These are phyloP conservation scores for Plantago lanceolata DNA, from an alignment of 305 asterid genomes.

Conservation along the genomic window DNA sequence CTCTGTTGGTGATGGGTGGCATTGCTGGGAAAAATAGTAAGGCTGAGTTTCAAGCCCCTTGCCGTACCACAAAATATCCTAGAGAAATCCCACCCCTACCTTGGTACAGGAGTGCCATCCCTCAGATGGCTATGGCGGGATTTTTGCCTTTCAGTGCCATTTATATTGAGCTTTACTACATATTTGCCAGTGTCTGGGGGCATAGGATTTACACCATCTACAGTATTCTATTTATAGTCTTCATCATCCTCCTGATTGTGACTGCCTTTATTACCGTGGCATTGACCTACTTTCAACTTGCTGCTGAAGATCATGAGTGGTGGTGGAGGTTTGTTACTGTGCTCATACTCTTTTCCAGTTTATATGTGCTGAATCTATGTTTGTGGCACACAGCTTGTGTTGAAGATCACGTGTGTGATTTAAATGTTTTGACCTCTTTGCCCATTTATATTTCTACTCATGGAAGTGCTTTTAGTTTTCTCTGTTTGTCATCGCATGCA, in stretches of 20 bases:
- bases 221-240: conserved; percentile 70
- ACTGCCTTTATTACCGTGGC: conserved; percentile 80
- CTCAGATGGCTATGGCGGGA: conserved; percentile 93
- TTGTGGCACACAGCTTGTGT: background rate
- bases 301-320: conserved; percentile 89
- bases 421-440: background rate
- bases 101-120: conserved; percentile 65
- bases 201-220: conserved; percentile 74
- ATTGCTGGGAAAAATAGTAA: conserved; percentile 75
- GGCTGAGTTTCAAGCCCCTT: conserved; percentile 79
- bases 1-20: conserved; percentile 71
- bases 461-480: too few species aligned
- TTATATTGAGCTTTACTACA: conserved; percentile 70
- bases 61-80: conserved; percentile 75
- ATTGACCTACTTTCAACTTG: conserved; percentile 73
- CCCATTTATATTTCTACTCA: background rate
- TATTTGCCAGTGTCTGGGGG: conserved; percentile 82
- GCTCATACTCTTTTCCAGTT: background rate
- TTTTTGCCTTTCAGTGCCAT: conserved; percentile 80
- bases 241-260: conserved; percentile 63
- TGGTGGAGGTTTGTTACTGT: conserved; percentile 68
- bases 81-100: conserved; percentile 73
- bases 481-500: background rate
- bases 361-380: background rate
- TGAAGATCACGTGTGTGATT: too few species aligned